phyloP scores from a whole-genome alignment of 2,329 filamentous ascomycete genomes.

The Zalaria obscura region DNA sequence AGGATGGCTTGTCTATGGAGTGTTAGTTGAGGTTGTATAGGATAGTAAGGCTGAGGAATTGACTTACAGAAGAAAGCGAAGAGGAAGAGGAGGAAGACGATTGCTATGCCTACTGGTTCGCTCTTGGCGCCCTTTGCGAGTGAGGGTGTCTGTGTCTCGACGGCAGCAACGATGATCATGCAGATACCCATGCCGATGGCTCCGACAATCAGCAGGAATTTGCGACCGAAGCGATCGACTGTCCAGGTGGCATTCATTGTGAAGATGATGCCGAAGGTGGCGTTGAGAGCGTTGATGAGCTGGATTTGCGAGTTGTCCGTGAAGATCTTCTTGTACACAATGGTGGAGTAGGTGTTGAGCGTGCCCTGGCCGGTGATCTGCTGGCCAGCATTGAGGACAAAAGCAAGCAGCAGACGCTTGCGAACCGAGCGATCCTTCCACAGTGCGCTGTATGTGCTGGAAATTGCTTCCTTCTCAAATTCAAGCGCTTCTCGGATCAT shows the following conservation, averaged over 20 bases:
- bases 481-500: slow-evolving; percentile 54
- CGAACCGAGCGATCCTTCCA: slow-evolving; percentile 57
- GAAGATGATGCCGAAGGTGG: slow-evolving; percentile 58
- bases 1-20: slow-evolving; percentile 45
- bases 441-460: slow-evolving; percentile 46
- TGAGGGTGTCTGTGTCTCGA: slow-evolving; percentile 45
- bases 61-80: slow-evolving; percentile 14
- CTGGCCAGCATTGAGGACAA: slow-evolving; percentile 55
- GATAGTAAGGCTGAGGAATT: background rate
- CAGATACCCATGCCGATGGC: slow-evolving; percentile 54
- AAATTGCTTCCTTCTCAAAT: slow-evolving; percentile 57
- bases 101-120: slow-evolving; percentile 48
- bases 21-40: slow-evolving; percentile 11
- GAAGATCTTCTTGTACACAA: slow-evolving; percentile 61
- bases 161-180: slow-evolving; percentile 51
- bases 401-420: slow-evolving; percentile 50
- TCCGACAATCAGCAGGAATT: slow-evolving; percentile 55
- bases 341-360: slow-evolving; percentile 59
- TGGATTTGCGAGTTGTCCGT: slow-evolving; percentile 44
- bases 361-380: slow-evolving; percentile 61
- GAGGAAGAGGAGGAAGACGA: slow-evolving; percentile 50
- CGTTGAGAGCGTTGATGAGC: slow-evolving; percentile 61
- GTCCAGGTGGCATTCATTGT: slow-evolving; percentile 62
- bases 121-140: slow-evolving; percentile 38
- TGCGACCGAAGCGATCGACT: slow-evolving; percentile 56